Conservation (phyloP, 208 protist genomes). For the Acanthamoeba divionensis region DNA sequence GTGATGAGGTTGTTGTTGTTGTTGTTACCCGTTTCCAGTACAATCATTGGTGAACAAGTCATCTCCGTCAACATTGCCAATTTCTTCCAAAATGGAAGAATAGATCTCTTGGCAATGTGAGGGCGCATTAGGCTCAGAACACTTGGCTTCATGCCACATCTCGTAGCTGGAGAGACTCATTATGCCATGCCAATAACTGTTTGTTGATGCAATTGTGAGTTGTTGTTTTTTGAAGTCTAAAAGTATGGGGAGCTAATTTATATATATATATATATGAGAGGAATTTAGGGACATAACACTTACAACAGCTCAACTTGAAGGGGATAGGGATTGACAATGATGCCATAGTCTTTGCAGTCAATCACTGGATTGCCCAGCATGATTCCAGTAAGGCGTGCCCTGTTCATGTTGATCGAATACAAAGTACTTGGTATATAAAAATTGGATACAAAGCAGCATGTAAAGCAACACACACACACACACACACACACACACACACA, state of each 20-base stretch:
- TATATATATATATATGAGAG: too few species aligned
- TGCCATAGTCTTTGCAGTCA: constrained; percentile 37
- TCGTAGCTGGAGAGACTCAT: neutral
- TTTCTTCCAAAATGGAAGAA: neutral
- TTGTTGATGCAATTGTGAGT: too few species aligned
- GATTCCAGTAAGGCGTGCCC: neutral
- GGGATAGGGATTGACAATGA: neutral
- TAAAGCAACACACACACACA: too few species aligned
- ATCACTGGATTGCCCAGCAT: constrained; percentile 56
- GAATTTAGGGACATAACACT: too few species aligned
- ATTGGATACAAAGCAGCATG: neutral
- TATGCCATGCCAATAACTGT: constrained; percentile 20
- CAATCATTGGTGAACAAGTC: constrained; percentile 1
- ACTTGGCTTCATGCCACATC: neutral
- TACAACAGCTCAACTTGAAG: constrained; percentile 35
- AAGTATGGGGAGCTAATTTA: too few species aligned
- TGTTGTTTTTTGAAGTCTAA: too few species aligned
- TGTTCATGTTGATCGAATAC: neutral
- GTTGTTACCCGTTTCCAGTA: neutral
- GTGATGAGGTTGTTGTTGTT: too few species aligned
- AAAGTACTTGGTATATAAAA: neutral
- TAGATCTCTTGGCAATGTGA: neutral
- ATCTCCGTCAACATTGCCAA: constrained; percentile 1
- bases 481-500: neutral
- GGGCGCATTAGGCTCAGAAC: neutral